Base-by-base conservation (phyloP, 352 stramenopile species). In the Aphanomyces stellatus region DNA sequence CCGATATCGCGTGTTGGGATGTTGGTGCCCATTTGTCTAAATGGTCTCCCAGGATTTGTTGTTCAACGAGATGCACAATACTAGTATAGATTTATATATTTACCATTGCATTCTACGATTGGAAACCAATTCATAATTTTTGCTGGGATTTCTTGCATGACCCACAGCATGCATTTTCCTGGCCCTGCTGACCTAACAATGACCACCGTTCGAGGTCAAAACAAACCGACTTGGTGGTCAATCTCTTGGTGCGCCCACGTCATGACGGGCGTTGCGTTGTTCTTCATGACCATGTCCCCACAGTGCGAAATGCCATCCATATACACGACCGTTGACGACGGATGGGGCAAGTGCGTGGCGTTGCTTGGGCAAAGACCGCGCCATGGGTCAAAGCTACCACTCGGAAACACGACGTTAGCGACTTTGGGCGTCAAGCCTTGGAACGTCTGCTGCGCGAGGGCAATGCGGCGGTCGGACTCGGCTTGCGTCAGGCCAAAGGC, bases 371-470 rank as follows among this genome's bases (percentile, higher is more conserved):
- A 69, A 34, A 72, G 48, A 48, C 24, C 53, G 27, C 59, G 65
- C 87, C 87, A 96, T 25, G 87, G 87, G 33, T 96, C 87, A 62
- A 95, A 85, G 0, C 70, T 80, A 42, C 83, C 82, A 60, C 91
- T 90, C 27, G 82, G 82, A 56, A 90, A 95, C 69, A 90, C 91
- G 28, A 95, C 81, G 31, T 82, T 87, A 64, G 89, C 79, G n/a
- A 78, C 80, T 30, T 76, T 69, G 8, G 85, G 85, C 35, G 85
- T 71, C 11, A 78, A 71, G 40, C 83, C 87, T 15, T 87, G 87
- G 62, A 89, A 96, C 19, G 79, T 69, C 69, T 85, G 71, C 11
- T 69, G 80, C 62, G 85, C 82, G 62, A 83, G 73, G 15, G 77
- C 56, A 11, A 90, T 78, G 37, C 78, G 75, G 34, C 76, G 66